These are phyloP conservation scores for Conticribra guillardii DNA, from an alignment of 108 stramenopile species.

Conservation along the genomic window DNA sequence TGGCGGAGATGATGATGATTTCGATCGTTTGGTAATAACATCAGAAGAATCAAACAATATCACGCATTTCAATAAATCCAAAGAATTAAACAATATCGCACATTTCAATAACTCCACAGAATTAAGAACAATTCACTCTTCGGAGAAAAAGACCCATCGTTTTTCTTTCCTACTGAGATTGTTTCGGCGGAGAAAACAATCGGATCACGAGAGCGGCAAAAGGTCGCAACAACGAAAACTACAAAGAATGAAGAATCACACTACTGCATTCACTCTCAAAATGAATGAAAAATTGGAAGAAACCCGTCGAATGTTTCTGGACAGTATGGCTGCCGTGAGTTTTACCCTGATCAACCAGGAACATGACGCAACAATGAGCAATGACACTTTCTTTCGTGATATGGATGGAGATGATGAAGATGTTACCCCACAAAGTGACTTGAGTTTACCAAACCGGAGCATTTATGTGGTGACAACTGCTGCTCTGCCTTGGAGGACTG, in stretches of 20 bases:
- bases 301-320: slow-evolving; percentile 51
- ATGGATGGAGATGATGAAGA: slow-evolving; percentile 49
- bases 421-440: slow-evolving; percentile 67
- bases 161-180: no score
- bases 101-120: no score
- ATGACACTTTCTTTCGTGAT: slow-evolving; percentile 19
- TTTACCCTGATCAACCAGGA: slow-evolving; percentile 58
- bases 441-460: slow-evolving; percentile 56
- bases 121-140: no score
- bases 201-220: no score
- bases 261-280: slow-evolving; percentile 23
- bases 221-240: no score
- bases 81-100: no score
- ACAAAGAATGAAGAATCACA: slow-evolving; percentile 19
- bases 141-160: no score
- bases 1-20: no score
- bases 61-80: no score
- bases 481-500: slow-evolving; percentile 87
- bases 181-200: no score
- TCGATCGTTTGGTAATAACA: no score
- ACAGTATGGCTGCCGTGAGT: slow-evolving; percentile 66
- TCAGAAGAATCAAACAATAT: no score
- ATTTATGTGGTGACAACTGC: slow-evolving; percentile 88
- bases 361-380: slow-evolving; percentile 58
- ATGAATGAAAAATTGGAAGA: slow-evolving; percentile 51